Evolutionary conservation across 2,329 filamentous ascomycete species (phyloP).

Genomic region (Fusarium sp.): DNA sequence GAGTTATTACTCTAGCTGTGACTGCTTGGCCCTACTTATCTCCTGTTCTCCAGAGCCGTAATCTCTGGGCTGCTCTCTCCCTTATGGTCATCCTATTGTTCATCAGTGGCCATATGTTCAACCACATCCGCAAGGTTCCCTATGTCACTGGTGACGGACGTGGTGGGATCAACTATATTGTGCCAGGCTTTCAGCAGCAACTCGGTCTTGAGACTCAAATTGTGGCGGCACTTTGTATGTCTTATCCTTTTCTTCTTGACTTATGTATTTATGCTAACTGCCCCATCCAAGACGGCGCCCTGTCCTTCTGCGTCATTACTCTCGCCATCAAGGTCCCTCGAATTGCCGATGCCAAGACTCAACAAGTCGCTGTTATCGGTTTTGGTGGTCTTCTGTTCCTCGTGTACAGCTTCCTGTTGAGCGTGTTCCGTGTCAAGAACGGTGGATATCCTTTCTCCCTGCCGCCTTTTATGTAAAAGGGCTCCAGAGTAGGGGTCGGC

Average conservation of each 20-base stretch:
- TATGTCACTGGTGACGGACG: constrained; percentile 88
- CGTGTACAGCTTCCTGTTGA: constrained; percentile 94
- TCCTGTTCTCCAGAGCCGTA: constrained; percentile 88
- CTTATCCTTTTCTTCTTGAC: background rate
- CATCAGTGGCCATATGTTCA: constrained; percentile 99
- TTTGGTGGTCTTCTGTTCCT: constrained; percentile 83
- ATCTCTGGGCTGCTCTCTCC: constrained; percentile 91
- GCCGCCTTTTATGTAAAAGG: constrained; percentile 81
- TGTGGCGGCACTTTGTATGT: constrained; percentile 89
- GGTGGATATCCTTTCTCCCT: constrained; percentile 93
- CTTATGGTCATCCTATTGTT: constrained; percentile 92
- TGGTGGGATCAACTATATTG: constrained; percentile 91
- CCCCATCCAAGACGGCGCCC: constrained; percentile 65
- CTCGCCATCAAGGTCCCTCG: constrained; percentile 93
- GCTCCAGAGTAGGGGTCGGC: background rate
- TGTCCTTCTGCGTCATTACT: constrained; percentile 92
- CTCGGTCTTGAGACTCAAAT: constrained; percentile 96
- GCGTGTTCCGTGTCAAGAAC: constrained; percentile 95
- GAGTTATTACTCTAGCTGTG: constrained; percentile 73
- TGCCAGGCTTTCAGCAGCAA: constrained; percentile 91
- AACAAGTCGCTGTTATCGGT: constrained; percentile 83
- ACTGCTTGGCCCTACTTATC: constrained; percentile 83
- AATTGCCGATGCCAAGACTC: constrained; percentile 79
- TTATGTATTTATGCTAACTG: background rate
- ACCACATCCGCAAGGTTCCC: constrained; percentile 95